Base-by-base conservation (phyloP, 1,284 basidiomycete genomes). In the Apiotrichum akiyoshidainum region DNA sequence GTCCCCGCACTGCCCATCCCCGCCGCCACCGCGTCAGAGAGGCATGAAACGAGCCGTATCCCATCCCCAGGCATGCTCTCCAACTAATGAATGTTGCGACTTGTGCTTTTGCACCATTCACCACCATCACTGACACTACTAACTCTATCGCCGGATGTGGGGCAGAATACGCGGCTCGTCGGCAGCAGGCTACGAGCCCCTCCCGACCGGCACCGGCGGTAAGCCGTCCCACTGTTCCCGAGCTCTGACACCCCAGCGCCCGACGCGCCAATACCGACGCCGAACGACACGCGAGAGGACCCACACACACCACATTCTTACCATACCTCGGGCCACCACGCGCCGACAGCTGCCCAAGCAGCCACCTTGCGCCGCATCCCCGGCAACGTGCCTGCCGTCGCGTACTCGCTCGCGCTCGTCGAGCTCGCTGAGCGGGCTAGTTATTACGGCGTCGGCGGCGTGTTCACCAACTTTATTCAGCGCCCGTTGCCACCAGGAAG, bases 341-440 rank as follows among this genome's bases (percentile, higher is more conserved):
- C 34, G 6, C 56, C 56, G 19, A 33, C 56, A 0, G 40, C 54
- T 6, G 22, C 49, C 21, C 63, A 66, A 35, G 11, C 21, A 10
- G 35, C 34, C 1, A 49, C 31, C 2, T 55, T 66, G 3, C 59
- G 61, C 10, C 63, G 60, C 35, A 41, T 64, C 14, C 62, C 67
- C 16, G 65, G 47, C 10, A 8, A 41, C 2, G 52, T 68, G 16
- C 65, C 67, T 6, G 54, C 51, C 45, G 54, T 59, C 10, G 56
- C 64, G 11, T 65, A 67, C 58, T 44, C 58, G 5, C 65, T 68
- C 8, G 67, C 67, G 14, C 39, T 67, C 2, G 65, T 68, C 21
- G 67, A 62, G 51, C 53, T 67, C 26, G 71, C 69, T n/a, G 69
- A 73, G 46, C 54, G 69, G 42, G 69, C 69, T 6, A 68, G 65